Evolutionary conservation across 345 rosid genomes (phyloP).

Genomic region (Rhodomyrtus tomentosa): DNA sequence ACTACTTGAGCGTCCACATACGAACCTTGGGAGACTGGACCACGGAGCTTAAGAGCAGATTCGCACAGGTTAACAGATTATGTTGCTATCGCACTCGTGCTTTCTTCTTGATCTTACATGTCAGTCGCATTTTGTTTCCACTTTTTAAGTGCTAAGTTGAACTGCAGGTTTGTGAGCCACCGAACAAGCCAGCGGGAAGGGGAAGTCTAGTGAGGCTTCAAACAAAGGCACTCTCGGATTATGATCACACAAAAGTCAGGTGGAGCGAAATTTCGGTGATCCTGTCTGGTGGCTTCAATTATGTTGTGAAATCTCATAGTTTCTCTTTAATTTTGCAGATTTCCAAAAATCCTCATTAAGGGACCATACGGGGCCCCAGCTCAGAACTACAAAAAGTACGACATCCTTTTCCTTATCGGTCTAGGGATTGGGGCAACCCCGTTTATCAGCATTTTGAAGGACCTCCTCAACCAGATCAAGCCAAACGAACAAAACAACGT

Average conservation of each 20-base stretch:
- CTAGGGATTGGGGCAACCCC: slow-evolving; percentile 98
- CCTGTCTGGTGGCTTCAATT: background rate
- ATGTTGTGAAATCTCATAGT: background rate
- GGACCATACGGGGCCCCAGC: slow-evolving; percentile 99
- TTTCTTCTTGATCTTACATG: background rate
- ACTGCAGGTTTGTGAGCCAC: slow-evolving; percentile 59
- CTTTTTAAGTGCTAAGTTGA: background rate
- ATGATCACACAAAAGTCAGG: slow-evolving; percentile 43
- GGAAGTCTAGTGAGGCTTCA: slow-evolving; percentile 56
- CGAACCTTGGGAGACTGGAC: slow-evolving; percentile 94
- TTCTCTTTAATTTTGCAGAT: slow-evolving; percentile 24
- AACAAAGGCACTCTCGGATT: slow-evolving; percentile 36
- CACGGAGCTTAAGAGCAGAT: slow-evolving; percentile 50
- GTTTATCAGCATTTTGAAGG: slow-evolving; percentile 82
- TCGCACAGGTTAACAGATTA: slow-evolving; percentile 37
- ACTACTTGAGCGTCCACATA: slow-evolving; percentile 81
- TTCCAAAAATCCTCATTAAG: slow-evolving; percentile 60
- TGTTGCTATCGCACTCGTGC: background rate
- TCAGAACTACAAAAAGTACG: slow-evolving; percentile 65
- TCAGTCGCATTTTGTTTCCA: background rate
- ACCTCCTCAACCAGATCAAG: slow-evolving; percentile 59
- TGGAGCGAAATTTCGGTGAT: background rate
- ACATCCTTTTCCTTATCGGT: slow-evolving; percentile 72
- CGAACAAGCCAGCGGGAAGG: slow-evolving; percentile 20
- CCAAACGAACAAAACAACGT: slow-evolving; percentile 19